Conservation (phyloP, 1,139 yeast species). For the Protomyces macrosporus region DNA sequence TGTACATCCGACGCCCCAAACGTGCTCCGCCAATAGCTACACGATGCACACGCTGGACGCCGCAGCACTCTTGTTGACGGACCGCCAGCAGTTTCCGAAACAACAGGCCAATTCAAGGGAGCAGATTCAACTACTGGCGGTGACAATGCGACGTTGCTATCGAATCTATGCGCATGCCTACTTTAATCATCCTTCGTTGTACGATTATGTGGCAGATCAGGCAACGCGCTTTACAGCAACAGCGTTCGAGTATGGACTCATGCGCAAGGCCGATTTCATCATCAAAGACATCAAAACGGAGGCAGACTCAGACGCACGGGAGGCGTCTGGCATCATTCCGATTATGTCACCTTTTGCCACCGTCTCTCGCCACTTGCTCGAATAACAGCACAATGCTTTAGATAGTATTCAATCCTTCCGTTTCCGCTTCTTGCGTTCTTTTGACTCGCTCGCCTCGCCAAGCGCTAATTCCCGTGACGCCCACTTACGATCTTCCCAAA, state of each 20-base stretch:
- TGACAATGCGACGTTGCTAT: conserved; percentile 16
- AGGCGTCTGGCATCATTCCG: background rate
- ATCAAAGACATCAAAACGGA: background rate
- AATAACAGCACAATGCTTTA: too few relatives aligned
- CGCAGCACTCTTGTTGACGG: conserved; percentile 1
- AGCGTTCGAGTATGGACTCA: background rate
- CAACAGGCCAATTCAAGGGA: background rate
- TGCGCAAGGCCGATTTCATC: background rate
- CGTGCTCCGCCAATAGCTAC: conserved; percentile 12
- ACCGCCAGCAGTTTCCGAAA: conserved; percentile 3
- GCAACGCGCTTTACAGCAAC: background rate
- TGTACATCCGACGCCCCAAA: background rate
- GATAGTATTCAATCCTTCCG: background rate
- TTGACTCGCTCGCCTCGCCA: background rate
- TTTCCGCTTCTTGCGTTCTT: background rate
- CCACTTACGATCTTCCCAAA: conserved; percentile 34
- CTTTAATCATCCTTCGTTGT: conserved; percentile 4
- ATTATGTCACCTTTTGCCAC: background rate
- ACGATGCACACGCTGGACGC: conserved; percentile 14
- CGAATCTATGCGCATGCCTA: conserved; percentile 22
- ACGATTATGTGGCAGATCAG: background rate
- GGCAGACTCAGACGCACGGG: background rate
- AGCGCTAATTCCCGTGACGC: background rate
- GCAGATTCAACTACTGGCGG: background rate
- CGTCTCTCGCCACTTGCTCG: background rate